Percentiles rank a stretch among this genome's conserved stretches.
These are phyloP conservation scores for Aspergillus sp. DNA, from an alignment of 2,329 filamentous ascomycete species.

Conservation along the genomic window DNA sequence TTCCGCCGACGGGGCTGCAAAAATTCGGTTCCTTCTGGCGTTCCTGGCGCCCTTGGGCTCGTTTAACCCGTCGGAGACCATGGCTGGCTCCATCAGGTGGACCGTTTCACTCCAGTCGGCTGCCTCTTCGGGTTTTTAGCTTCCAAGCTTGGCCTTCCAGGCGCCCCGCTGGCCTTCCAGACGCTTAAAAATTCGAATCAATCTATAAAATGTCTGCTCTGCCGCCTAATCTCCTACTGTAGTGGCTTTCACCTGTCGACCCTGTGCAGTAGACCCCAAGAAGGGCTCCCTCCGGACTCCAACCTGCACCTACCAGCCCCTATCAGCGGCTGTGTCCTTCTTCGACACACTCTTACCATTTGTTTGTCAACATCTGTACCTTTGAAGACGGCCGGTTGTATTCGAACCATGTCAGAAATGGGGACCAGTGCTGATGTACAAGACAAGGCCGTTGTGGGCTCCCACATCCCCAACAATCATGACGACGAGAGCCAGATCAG, in stretches of 20 bases:
- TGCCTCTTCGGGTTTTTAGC: slow-evolving; percentile 1
- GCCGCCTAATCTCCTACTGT: not conserved
- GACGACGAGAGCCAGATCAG: slow-evolving; percentile 5
- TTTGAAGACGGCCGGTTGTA: not conserved
- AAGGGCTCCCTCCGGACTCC: too few species aligned
- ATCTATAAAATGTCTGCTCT: slow-evolving; percentile 2
- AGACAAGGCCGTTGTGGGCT: slow-evolving; percentile 19
- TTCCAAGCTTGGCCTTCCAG: slow-evolving; percentile 14
- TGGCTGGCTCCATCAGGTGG: slow-evolving; percentile 1
- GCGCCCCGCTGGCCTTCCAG: slow-evolving; percentile 6
- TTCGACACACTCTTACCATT: too few species aligned
- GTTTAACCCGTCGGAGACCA: not conserved
- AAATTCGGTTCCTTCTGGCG: slow-evolving; percentile 3
- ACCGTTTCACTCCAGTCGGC: slow-evolving; percentile 1
- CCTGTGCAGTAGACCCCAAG: too few species aligned
- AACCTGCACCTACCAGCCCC: too few species aligned
- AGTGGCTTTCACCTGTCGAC: not conserved
- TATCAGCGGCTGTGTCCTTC: too few species aligned
- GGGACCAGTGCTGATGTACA: slow-evolving; percentile 24
- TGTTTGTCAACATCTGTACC: not conserved
- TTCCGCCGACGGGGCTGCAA: slow-evolving; percentile 8
- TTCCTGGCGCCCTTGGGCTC: not conserved
- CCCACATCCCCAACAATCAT: slow-evolving; percentile 9
- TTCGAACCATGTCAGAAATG: slow-evolving; percentile 10
- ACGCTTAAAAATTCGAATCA: slow-evolving; percentile 2